These are phyloP conservation scores for Exophiala sideris DNA, from an alignment of 2,329 filamentous ascomycete species.

Conservation along the genomic window DNA sequence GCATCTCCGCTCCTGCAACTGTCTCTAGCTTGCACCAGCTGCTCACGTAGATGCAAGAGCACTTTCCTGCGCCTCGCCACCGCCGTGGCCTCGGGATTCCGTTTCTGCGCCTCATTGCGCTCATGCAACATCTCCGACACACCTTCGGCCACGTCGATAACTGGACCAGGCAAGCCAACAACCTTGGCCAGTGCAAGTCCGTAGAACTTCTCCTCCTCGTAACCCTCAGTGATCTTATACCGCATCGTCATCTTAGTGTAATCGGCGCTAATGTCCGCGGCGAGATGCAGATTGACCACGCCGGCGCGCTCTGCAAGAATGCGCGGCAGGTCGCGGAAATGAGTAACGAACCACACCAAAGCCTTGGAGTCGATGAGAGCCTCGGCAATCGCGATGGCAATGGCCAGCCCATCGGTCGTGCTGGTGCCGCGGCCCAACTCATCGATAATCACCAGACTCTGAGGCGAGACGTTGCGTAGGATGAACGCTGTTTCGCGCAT, in stretches of 20 bases:
- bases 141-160: constrained; percentile 65
- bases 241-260: constrained; percentile 68
- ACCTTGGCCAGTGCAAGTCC: constrained; percentile 77
- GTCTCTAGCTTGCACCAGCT: constrained; percentile 63
- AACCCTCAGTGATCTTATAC: constrained; percentile 75
- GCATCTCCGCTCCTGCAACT: constrained; percentile 50
- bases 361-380: constrained; percentile 75
- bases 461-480: constrained; percentile 71
- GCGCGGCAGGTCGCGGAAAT: constrained; percentile 78
- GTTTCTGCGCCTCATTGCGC: constrained; percentile 57
- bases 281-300: constrained; percentile 78
- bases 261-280: constrained; percentile 60
- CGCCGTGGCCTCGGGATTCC: constrained; percentile 56
- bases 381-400: constrained; percentile 87
- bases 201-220: constrained; percentile 69
- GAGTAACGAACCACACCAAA: constrained; percentile 88
- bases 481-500: constrained; percentile 98
- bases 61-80: constrained; percentile 66
- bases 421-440: constrained; percentile 90
- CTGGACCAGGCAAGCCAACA: constrained; percentile 64
- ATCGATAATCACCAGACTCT: constrained; percentile 80
- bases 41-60: constrained; percentile 68
- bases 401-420: constrained; percentile 80
- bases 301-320: constrained; percentile 72
- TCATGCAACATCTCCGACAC: constrained; percentile 62